Evolutionary conservation across 805 yeast species (phyloP), one percentile per base, ranked within the genome.

Genomic region (Candida schatavii): DNA sequence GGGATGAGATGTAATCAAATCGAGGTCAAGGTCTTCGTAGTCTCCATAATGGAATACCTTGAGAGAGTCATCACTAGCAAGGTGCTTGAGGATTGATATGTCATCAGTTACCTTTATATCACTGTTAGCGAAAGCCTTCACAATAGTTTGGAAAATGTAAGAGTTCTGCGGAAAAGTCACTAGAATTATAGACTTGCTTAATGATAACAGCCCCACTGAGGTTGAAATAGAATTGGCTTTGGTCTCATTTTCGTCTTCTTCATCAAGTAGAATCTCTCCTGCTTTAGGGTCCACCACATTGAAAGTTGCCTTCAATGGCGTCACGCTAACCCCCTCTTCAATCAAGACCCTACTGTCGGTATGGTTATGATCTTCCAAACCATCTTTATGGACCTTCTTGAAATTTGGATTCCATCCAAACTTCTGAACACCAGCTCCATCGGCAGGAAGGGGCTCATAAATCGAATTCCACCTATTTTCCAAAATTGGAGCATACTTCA

Each of bases 351-450:
- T 75, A 42, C 86, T 89, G 57, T 89, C 97, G 26, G 78, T 75
- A 37, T 80, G 76, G 1, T 59, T 68, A 2, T 63, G 60, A 41
- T 64, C 67, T 5, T 46, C 46, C 30, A 64, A 48, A 10, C 75
- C 75, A 42, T 75, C 71, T 37, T 75, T 66, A 55, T 83, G 85
- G 11, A 85, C 88, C 19, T 72, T 63, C 34, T 74, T 76, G 62
- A 88, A 88, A 56, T 89, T 80, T 0, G 99, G 99, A 34, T 72
- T 71, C 99, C 99, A 91, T 46, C 67, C 68, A 62, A 81, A 93
- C 42, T 76, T 72, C 23, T 75, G 68, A 5, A 55, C 57, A 28
- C 47, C 49, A 9, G 41, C 42, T 40, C 49, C 51, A 7, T 48
- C 36, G 11, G 7, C 10, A 11, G 27, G 27, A 6, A 44, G 35